Percentiles rank a stretch among this genome's conserved stretches.
phyloP scores from a whole-genome alignment of 2,329 filamentous ascomycete species.

The Rugonectria rugulosa region DNA sequence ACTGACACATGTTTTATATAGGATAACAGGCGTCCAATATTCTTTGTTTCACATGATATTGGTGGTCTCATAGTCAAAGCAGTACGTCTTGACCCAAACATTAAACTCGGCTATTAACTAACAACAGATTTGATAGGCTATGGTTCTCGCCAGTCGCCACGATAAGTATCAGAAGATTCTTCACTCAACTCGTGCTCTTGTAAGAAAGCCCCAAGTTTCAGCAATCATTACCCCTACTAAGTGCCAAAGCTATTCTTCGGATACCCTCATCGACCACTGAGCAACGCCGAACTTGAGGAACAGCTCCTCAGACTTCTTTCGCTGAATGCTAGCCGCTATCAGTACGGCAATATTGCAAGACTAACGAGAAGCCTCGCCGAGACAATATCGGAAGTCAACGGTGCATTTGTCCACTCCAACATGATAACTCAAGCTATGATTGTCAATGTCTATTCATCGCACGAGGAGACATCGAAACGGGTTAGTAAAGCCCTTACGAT shows the following conservation, averaged over 20 bases:
- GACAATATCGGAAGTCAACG: constrained; percentile 1
- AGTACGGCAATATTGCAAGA: neutral
- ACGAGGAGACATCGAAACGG: neutral
- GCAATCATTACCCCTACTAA: neutral
- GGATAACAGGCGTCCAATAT: constrained; percentile 2
- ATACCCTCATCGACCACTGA: neutral
- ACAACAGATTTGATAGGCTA: neutral
- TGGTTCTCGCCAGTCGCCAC: neutral
- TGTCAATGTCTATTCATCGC: constrained; percentile 3
- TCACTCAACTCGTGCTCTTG: neutral
- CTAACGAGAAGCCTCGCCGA: neutral
- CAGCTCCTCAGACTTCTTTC: neutral
- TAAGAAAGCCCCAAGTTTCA: neutral
- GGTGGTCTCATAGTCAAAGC: constrained; percentile 19
- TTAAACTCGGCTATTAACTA: too few relatives aligned
- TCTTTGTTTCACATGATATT: constrained; percentile 18
- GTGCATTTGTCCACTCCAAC: constrained; percentile 14
- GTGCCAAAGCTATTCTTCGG: neutral
- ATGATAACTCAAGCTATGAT: constrained; percentile 15
- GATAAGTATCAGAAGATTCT: neutral
- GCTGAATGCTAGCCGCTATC: neutral
- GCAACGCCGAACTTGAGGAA: neutral
- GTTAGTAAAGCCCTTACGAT: neutral
- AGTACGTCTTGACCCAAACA: neutral
- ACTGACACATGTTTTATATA: neutral